Conservation (phyloP, 129 eudicot genomes). For the Flaveria sonorensis region DNA sequence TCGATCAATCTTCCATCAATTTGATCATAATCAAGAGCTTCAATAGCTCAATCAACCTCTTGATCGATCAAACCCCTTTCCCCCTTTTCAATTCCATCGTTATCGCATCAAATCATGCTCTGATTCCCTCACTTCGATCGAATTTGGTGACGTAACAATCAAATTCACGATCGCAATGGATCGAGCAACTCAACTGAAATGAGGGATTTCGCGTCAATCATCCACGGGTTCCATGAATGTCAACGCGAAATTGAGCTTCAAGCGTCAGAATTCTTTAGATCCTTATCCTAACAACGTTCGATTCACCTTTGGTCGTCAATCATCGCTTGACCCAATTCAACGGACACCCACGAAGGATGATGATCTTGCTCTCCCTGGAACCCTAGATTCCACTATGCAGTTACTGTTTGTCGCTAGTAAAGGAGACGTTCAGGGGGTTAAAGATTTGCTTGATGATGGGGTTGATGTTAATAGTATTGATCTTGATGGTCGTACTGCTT, state of each 20-base stretch:
- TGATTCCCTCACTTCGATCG: neutral
- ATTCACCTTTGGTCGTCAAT: conserved; percentile 91
- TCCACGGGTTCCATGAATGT: conserved; percentile 66
- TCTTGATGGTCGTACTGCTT: conserved; percentile 93
- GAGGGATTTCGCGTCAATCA: conserved; percentile 88
- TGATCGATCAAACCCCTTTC: conserved; percentile 30
- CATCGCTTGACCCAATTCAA: conserved; percentile 85
- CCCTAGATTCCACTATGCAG: conserved; percentile 85
- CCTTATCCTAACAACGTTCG: conserved; percentile 57
- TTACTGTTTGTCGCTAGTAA: conserved; percentile 73
- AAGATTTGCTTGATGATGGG: conserved; percentile 80
- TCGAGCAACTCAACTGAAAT: conserved; percentile 53
- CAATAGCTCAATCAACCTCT: conserved; percentile 27
- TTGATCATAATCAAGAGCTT: conserved; percentile 34
- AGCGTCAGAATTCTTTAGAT: conserved; percentile 72
- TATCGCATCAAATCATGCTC: neutral
- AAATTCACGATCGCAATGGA: conserved; percentile 34
- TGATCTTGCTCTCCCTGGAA: conserved; percentile 62
- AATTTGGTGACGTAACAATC: neutral
- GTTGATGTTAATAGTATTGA: conserved; percentile 93
- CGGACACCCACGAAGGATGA: conserved; percentile 49
- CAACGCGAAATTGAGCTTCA: conserved; percentile 58
- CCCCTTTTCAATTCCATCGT: neutral
- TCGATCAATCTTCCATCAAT: too few relatives aligned
- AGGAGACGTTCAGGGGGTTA: conserved; percentile 76